These are phyloP conservation scores for Monilinia aucupariae DNA, from an alignment of 2,329 filamentous ascomycete genomes.

Conservation along the genomic window DNA sequence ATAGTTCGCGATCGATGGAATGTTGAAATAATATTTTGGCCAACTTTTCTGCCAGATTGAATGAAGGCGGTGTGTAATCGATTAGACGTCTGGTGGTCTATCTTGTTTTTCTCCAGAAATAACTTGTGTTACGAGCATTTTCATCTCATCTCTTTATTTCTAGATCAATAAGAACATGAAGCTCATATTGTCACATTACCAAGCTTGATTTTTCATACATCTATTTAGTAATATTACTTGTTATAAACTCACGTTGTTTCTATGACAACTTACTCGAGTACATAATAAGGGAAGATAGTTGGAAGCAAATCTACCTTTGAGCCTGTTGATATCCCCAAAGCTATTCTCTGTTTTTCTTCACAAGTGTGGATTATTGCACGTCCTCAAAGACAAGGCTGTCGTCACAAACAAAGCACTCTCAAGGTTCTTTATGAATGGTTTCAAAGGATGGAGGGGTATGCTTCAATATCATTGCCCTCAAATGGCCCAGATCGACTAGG, in stretches of 20 bases:
- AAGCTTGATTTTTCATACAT: not conserved
- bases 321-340: not conserved
- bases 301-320: not conserved
- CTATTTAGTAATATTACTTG: not conserved
- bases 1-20: not conserved
- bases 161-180: not conserved
- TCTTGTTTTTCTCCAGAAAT: not conserved
- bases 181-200: not conserved
- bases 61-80: not conserved
- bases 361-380: not conserved
- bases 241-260: not conserved
- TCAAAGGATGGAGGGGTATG: not conserved
- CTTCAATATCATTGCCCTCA: not conserved
- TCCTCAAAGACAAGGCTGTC: not conserved
- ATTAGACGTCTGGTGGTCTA: not conserved
- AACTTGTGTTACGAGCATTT: not conserved
- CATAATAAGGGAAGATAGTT: not conserved
- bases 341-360: not conserved
- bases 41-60: slow-evolving; percentile 6
- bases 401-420: not conserved
- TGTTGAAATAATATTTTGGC: not conserved
- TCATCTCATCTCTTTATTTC: slow-evolving; percentile 2
- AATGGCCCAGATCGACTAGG: not conserved
- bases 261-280: not conserved
- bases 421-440: not conserved